These are phyloP conservation scores for Mollisiaceae sp. DNA, from an alignment of 2,329 filamentous ascomycete species.

Conservation along the genomic window DNA sequence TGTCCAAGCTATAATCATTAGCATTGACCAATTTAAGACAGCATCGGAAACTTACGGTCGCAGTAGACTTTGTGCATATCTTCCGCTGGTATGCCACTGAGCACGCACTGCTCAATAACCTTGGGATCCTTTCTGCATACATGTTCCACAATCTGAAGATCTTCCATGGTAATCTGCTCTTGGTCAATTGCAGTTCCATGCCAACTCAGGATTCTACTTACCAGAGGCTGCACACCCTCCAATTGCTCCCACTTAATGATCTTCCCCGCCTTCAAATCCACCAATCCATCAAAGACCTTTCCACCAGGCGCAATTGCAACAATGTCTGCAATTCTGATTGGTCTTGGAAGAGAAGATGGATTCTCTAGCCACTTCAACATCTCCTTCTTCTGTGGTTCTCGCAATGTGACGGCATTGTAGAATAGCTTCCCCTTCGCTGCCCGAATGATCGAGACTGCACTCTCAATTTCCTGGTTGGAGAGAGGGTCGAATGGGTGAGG, in stretches of 20 bases:
- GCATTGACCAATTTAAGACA: background rate
- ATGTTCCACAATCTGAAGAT: constrained; percentile 80
- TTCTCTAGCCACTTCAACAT: constrained; percentile 81
- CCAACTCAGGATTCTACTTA: constrained; percentile 46
- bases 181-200: constrained; percentile 23
- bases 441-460: constrained; percentile 70
- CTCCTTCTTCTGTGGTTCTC: constrained; percentile 83
- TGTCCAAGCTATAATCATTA: constrained; percentile 72
- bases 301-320: constrained; percentile 81
- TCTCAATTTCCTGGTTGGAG: constrained; percentile 72
- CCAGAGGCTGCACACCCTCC: constrained; percentile 80
- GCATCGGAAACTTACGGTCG: constrained; percentile 63
- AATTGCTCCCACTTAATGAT: constrained; percentile 77
- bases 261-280: constrained; percentile 70
- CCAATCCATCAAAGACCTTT: constrained; percentile 81
- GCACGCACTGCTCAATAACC: constrained; percentile 87
- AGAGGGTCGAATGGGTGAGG: constrained; percentile 83
- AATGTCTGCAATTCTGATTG: constrained; percentile 77
- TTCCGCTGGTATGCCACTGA: constrained; percentile 78
- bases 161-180: constrained; percentile 83
- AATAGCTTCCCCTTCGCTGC: constrained; percentile 72
- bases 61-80: constrained; percentile 98
- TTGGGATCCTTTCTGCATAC: constrained; percentile 78
- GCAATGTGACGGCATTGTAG: constrained; percentile 86
- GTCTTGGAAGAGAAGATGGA: constrained; percentile 63